Conservation (phyloP, 2,329 filamentous ascomycete species). For the Tolypocladium cylindrosporum region DNA sequence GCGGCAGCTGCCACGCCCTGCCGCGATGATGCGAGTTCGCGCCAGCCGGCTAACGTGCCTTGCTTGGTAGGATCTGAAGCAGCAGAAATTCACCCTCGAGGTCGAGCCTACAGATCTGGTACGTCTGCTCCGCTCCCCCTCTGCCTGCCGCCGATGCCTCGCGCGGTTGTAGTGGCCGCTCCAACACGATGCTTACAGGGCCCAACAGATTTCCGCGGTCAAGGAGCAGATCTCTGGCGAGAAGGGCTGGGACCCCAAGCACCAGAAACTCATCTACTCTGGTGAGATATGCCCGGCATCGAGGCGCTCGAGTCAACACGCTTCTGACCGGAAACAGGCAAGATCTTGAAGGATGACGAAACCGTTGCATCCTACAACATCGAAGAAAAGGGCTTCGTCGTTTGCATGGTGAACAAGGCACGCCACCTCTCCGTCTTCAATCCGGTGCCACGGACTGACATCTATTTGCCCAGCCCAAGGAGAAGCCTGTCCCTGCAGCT, state of each 20-base stretch:
- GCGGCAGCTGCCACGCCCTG: not conserved
- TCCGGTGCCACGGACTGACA: not conserved
- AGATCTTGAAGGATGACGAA: slow-evolving; percentile 96
- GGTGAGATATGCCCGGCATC: slow-evolving; percentile 43
- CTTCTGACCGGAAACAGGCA: slow-evolving; percentile 50
- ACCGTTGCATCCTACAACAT: slow-evolving; percentile 96
- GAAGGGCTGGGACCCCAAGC: slow-evolving; percentile 86
- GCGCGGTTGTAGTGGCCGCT: not conserved
- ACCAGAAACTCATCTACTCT: slow-evolving; percentile 96
- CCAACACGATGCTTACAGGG: slow-evolving; percentile 4
- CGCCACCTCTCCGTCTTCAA: slow-evolving; percentile 5
- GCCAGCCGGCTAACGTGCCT: not conserved
- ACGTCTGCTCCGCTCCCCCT: slow-evolving; percentile 31
- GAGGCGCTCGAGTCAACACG: slow-evolving; percentile 5
- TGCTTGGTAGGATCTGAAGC: slow-evolving; percentile 74
- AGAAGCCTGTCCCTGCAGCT: slow-evolving; percentile 53
- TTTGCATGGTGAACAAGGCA: slow-evolving; percentile 98
- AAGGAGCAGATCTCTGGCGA: slow-evolving; percentile 88
- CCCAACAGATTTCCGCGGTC: slow-evolving; percentile 65
- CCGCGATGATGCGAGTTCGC: not conserved
- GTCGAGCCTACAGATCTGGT: slow-evolving; percentile 89
- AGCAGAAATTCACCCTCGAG: slow-evolving; percentile 96
- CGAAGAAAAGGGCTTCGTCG: slow-evolving; percentile 98
- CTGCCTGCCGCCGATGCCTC: slow-evolving; percentile 2
- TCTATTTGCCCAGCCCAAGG: slow-evolving; percentile 25